Evolutionary conservation across 306 rosid species (phyloP).

Genomic region (Calophaca sinica): DNA sequence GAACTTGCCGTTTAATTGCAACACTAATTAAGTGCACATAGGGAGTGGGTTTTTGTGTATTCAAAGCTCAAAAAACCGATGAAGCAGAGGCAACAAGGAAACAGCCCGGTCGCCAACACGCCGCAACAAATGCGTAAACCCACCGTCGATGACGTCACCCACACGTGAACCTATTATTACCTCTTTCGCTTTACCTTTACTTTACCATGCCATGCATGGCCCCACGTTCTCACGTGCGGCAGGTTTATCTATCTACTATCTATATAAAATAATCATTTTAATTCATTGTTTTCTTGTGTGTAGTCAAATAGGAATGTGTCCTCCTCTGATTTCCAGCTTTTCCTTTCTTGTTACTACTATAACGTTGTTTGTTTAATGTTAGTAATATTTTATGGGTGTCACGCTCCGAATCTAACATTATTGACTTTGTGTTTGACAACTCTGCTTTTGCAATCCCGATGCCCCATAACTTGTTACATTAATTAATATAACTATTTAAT

Average conservation of each 20-base stretch:
- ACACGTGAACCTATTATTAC: slow-evolving; percentile 69
- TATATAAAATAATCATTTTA: not conserved
- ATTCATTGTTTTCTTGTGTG: slow-evolving; percentile 8
- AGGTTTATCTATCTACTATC: not conserved
- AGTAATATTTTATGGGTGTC: slow-evolving; percentile 39
- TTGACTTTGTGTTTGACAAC: slow-evolving; percentile 60
- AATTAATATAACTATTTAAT: slow-evolving; percentile 39
- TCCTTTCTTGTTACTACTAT: slow-evolving; percentile 3
- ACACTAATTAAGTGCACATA: no score
- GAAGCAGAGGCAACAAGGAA: slow-evolving; percentile 33
- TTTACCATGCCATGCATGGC: slow-evolving; percentile 41
- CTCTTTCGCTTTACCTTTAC: slow-evolving; percentile 30
- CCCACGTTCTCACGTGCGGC: slow-evolving; percentile 77
- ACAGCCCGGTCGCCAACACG: slow-evolving; percentile 67
- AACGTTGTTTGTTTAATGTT: not conserved
- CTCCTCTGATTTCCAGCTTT: slow-evolving; percentile 36
- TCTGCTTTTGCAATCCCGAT: slow-evolving; percentile 58
- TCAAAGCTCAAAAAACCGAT: no score
- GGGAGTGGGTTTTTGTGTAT: no score
- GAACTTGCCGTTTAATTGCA: no score
- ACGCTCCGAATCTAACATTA: slow-evolving; percentile 44
- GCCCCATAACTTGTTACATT: slow-evolving; percentile 16
- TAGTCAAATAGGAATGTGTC: slow-evolving; percentile 54
- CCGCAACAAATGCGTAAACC: slow-evolving; percentile 66
- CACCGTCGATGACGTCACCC: slow-evolving; percentile 59